Conservation (phyloP, 495 filamentous ascomycete genomes). For the Penicillium turbatum region DNA sequence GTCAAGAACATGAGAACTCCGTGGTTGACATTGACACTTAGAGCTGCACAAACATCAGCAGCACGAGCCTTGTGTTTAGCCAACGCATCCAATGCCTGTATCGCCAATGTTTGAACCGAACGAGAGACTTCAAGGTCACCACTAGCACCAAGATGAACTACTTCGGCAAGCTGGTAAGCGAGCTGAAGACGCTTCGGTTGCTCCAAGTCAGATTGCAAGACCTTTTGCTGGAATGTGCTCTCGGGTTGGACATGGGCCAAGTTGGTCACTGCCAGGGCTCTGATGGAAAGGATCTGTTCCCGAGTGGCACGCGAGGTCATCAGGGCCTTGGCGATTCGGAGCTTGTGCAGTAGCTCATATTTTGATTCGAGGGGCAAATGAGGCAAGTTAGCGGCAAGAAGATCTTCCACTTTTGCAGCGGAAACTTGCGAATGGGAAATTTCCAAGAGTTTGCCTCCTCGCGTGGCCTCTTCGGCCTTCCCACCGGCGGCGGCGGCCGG, state of each 20-base stretch:
- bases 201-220: conserved; percentile 82
- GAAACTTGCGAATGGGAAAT: conserved; percentile 62
- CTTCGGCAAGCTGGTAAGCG: conserved; percentile 83
- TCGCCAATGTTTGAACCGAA: conserved; percentile 75
- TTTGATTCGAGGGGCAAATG: conserved; percentile 67
- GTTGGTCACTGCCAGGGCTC: conserved; percentile 86
- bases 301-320: conserved; percentile 58
- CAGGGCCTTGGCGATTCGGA: conserved; percentile 78
- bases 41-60: conserved; percentile 74
- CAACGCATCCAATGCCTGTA: conserved; percentile 76
- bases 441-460: conserved; percentile 62
- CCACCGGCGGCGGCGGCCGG: conserved; percentile 23
- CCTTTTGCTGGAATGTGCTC: conserved; percentile 70
- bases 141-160: conserved; percentile 71
- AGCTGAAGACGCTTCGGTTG: conserved; percentile 87
- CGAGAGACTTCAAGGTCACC: conserved; percentile 63
- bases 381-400: conserved; percentile 58
- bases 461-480: conserved; percentile 36
- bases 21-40: conserved; percentile 92
- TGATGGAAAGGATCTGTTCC: conserved; percentile 72
- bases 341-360: conserved; percentile 81
- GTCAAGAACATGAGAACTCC: conserved; percentile 93
- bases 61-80: conserved; percentile 71
- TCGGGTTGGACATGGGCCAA: conserved; percentile 85
- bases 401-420: conserved; percentile 57